These are phyloP conservation scores for Neurospora africana DNA, from an alignment of 495 filamentous ascomycete genomes.

Conservation along the genomic window DNA sequence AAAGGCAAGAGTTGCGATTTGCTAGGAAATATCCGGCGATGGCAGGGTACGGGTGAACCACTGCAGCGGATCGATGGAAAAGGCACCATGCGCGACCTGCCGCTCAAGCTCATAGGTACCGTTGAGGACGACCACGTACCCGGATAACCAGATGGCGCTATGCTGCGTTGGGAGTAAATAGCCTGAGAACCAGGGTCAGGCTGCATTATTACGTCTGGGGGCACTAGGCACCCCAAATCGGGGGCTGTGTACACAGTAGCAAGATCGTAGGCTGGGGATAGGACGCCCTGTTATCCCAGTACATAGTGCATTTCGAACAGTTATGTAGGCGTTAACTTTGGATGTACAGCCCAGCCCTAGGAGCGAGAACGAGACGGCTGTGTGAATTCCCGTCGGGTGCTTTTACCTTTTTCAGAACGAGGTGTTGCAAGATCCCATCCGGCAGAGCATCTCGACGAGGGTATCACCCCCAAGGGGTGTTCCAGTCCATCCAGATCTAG, in stretches of 20 bases:
- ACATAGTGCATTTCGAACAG: neutral
- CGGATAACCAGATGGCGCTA: neutral
- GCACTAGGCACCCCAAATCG: neutral
- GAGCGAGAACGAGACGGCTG: neutral
- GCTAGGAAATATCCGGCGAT: neutral
- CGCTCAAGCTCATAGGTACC: neutral
- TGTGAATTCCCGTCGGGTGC: neutral
- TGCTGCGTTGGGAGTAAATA: neutral
- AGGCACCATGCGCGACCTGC: neutral
- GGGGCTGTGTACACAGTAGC: neutral
- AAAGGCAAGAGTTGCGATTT: neutral
- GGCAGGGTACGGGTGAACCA: neutral
- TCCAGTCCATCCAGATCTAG: neutral
- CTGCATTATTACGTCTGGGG: neutral
- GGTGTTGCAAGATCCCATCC: neutral
- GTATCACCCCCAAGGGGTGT: neutral
- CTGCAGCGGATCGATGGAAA: neutral
- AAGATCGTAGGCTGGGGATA: neutral
- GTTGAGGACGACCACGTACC: neutral
- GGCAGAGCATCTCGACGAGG: neutral
- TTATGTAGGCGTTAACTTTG: neutral
- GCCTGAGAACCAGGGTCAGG: neutral
- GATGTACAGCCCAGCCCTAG: neutral
- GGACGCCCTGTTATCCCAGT: neutral
- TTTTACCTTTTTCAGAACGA: neutral